Base-by-base conservation (phyloP, 1,284 basidiomycete species). In the Ustilago shanxiensis region DNA sequence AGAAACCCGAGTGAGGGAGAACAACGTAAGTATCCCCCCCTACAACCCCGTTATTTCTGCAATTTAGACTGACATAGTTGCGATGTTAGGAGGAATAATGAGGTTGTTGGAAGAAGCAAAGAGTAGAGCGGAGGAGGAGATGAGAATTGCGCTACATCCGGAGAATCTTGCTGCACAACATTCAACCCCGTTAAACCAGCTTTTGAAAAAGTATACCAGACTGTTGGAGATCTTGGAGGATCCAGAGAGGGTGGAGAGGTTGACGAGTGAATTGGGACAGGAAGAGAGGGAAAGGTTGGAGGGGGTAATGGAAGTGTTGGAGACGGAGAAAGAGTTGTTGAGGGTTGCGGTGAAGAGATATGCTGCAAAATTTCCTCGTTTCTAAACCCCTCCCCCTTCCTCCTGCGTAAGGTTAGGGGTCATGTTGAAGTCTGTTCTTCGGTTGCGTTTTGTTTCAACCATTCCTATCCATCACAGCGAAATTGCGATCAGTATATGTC, bases 361-460 rank as follows among this genome's bases (percentile, higher is more conserved):
- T 44, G 66, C 60, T 18, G 26, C 9, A 0, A 7, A 2, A 5
- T 59, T 62, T 18, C 66, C 66, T 20, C 35, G 3, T 6, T 22
- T 65, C 18, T 26, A 41, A 39, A n/a, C n/a, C n/a, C n/a, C n/a
- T n/a, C n/a, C n/a, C n/a, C n/a, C n/a, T n/a, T n/a, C n/a, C n/a
- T n/a, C n/a, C n/a, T n/a, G n/a, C n/a, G n/a, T n/a, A n/a, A n/a
- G n/a, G n/a, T n/a, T n/a, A n/a, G 14, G 7, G 35, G 6, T 63
- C 26, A n/a, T 52, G 35, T 22, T 44, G 31, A 29, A 4, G 29
- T 10, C 35, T 29, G 28, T 22, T 31, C 44, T 37, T 63, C 47
- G 13, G 45, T 22, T 39, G 60, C 60, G 22, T 72, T 31, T 33
- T 64, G 60, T 35, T 76, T 70, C 33, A 79, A 44, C 73, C 73